These are phyloP conservation scores for Rhynchospora pubera DNA, from an alignment of 176 grass and related monocot species.

Conservation along the genomic window DNA sequence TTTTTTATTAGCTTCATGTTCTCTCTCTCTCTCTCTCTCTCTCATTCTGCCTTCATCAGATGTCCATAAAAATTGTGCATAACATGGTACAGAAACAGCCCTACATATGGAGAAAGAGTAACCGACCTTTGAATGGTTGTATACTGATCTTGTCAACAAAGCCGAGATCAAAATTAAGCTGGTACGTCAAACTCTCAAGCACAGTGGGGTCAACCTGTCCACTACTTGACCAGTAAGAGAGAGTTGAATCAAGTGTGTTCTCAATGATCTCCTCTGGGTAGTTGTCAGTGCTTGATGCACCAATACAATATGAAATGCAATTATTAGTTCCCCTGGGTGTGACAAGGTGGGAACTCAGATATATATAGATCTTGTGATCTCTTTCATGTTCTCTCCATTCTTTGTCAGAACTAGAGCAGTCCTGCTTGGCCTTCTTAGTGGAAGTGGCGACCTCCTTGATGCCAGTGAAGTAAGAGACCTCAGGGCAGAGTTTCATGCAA, in stretches of 20 bases:
- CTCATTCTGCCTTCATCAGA: too few species aligned
- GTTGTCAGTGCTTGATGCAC: conserved; percentile 65
- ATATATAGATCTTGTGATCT: conserved; percentile 36
- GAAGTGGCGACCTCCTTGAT: conserved; percentile 7
- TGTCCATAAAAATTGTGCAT: too few species aligned
- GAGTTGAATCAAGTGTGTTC: conserved; percentile 38
- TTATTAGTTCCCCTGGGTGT: not conserved
- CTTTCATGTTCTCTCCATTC: conserved; percentile 16
- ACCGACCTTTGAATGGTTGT: conserved; percentile 47
- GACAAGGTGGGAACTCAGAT: conserved; percentile 27
- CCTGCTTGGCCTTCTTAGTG: not conserved
- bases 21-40: too few species aligned
- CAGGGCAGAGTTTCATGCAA: conserved; percentile 35
- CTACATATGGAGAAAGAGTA: too few species aligned
- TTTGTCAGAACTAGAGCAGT: conserved; percentile 7
- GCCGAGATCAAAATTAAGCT: conserved; percentile 31
- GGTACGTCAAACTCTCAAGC: conserved; percentile 41
- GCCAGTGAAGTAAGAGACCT: conserved; percentile 33
- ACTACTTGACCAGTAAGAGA: conserved; percentile 55
- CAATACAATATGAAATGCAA: conserved; percentile 36
- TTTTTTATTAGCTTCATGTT: too few species aligned
- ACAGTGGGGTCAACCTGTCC: conserved; percentile 31
- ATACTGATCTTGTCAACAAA: conserved; percentile 57
- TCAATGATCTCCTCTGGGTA: conserved; percentile 52
- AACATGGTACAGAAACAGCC: too few species aligned